These are phyloP conservation scores for Xylaria palmicola DNA, from an alignment of 495 filamentous ascomycete genomes.

Conservation along the genomic window DNA sequence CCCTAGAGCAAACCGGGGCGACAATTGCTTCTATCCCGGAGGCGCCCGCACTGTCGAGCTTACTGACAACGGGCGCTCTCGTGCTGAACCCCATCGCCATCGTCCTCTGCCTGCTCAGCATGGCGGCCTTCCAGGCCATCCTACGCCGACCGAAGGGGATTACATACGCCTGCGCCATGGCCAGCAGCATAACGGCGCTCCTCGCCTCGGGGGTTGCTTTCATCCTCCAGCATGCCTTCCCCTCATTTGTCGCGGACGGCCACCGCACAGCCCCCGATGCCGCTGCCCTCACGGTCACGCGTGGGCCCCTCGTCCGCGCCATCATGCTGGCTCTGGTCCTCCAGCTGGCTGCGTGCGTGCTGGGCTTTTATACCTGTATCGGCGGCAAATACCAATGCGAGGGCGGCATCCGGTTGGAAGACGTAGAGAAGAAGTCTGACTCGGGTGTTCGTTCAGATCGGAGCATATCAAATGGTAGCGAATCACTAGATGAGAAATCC, in stretches of 20 bases:
- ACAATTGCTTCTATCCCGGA: background rate
- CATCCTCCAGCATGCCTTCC: background rate
- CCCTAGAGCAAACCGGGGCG: background rate
- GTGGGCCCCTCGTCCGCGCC: background rate
- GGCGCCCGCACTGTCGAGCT: background rate
- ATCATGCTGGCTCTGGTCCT: background rate
- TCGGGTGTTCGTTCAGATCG: background rate
- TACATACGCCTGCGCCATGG: background rate
- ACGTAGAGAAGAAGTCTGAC: background rate
- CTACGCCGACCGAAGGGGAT: background rate
- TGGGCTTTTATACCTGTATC: slow-evolving; percentile 13
- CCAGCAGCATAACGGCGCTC: background rate
- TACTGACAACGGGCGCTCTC: background rate
- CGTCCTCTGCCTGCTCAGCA: background rate
- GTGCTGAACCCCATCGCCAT: slow-evolving; percentile 1
- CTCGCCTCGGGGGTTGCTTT: background rate
- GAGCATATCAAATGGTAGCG: background rate
- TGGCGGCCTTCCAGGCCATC: slow-evolving; percentile 1
- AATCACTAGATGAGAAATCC: slow-evolving; percentile 1
- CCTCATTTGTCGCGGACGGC: background rate
- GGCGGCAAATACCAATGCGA: slow-evolving; percentile 11
- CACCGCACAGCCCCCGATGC: background rate
- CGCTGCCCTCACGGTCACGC: background rate
- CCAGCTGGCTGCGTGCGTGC: background rate
- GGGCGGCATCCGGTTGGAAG: background rate